Base-by-base conservation (phyloP, 2,329 filamentous ascomycete species). In the Hysterium pulicare region DNA sequence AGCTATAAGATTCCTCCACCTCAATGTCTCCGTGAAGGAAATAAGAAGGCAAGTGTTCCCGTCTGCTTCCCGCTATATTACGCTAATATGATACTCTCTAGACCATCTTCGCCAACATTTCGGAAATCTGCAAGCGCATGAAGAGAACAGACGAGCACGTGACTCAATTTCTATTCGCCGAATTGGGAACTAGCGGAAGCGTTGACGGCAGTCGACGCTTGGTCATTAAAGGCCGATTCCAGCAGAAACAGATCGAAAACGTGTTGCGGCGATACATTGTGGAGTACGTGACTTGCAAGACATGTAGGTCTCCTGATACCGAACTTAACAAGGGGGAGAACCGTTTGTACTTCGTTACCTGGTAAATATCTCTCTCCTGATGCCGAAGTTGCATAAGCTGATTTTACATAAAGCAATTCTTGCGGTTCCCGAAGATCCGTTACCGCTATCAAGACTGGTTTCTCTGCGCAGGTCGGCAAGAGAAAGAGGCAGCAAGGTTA, bases 221-320 rank as follows among this genome's bases (percentile, higher is more conserved):
- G 61, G 90, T 98, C 66, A 98, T 98, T 81, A 96, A 95, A 80
- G 93, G 93, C 78, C 88, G 93, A 66, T 98, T 98, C 86, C 91
- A 97, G 72, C 91, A 97, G 76, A 96, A 96, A 76, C 91, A 97
- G 77, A 90, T 97, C 66, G 93, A 98, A 77, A 95, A 94, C 72
- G 90, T 97, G 40, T 73, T 97, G 66, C 81, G 91, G 74, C 87
- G 91, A 77, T 95, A 95, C 71, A 96, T 95, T 67, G 83, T 94
- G 71, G 91, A 97, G 76, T 97, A 97, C 67, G 91, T 98, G 50
- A 96, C 91, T 40, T 98, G 93, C 84, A 96, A 96, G 76, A 98
- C 93, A 31, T 98, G 93, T 78, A 58, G 90, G 66, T 90, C 87
- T 21, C 88, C 90, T 63, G 89, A 96, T 65, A 96, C 91, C 41